Conservation (phyloP, 176 grass and related monocot genomes). For the Oryza rufipogon region DNA sequence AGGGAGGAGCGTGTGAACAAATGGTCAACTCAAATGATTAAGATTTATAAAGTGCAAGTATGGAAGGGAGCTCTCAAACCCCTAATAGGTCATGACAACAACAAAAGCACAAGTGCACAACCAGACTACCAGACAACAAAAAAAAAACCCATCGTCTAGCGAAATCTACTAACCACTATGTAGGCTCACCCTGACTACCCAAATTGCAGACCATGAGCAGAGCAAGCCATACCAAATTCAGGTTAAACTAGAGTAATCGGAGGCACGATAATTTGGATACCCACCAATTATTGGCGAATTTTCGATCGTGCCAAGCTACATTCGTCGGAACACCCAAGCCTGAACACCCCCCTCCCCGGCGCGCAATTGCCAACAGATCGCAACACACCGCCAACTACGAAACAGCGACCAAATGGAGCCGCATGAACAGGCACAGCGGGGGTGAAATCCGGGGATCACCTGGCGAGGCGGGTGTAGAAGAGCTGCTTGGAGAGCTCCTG, state of each 20-base stretch:
- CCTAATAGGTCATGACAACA: not conserved
- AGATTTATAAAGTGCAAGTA: not conserved
- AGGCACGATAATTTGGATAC: not conserved
- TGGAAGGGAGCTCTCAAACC: not conserved
- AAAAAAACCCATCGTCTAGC: not conserved
- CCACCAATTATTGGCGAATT: not conserved
- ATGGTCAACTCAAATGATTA: not conserved
- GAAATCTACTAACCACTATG: not conserved
- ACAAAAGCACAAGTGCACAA: not conserved
- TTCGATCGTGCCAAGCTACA: not conserved
- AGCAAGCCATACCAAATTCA: not conserved
- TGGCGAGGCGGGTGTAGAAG: constrained; percentile 92
- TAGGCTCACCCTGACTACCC: not conserved
- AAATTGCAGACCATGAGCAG: not conserved
- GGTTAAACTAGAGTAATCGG: constrained; percentile 14
- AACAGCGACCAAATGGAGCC: not conserved
- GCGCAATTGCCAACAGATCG: constrained; percentile 25
- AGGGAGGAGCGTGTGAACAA: not conserved
- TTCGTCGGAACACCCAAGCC: not conserved
- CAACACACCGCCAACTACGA: not conserved
- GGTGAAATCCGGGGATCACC: constrained; percentile 40
- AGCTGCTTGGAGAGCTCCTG: constrained; percentile 94
- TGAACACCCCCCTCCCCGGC: not conserved
- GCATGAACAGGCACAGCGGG: not conserved
- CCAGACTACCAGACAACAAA: not conserved